Base-by-base conservation (phyloP, 768 basidiomycete species). In the Suillus fuscotomentosus region DNA sequence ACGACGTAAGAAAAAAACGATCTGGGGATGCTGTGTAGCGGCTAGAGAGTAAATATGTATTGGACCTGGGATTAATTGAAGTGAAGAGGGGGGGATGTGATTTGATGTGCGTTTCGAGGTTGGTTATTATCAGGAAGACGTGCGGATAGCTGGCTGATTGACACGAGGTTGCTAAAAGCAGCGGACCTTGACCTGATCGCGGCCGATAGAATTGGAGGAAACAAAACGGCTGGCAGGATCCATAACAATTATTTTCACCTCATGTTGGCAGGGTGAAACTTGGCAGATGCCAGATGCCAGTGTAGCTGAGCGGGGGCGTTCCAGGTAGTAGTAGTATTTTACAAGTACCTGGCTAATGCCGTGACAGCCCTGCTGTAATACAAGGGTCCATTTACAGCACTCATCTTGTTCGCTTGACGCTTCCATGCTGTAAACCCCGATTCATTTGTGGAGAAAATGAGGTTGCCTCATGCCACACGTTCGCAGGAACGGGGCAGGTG, bases 121-220 rank as follows among this genome's bases (percentile, higher is more conserved):
- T 31, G 31, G 27, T 69, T 73, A 76, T 76, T 77, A 76, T 76
- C 75, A 76, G 72, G 65, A 66, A 65, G 67, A 64, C 50, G 65
- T 61, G 66, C 57, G 67, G 64, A 57, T 59, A 68, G 62, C 68
- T 73, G 74, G 68, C 74, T 69, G 61, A 20, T 70, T 54, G 69
- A 77, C 75, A 76, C 74, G 75, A 76, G 75, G 75, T 71, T 64
- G 73, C 71, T 73, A 71, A 76, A 77, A 64, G 66, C 47, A 73
- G 74, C 65, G 61, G 36, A 63, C 67, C 27, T 54, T 61, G 61
- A 67, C 64, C 34, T 55, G 66, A 71, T 66, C 67, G 54, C 66
- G 65, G 63, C 62, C 61, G 65, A 65, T 68, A 71, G 8, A 56
- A 39, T 17, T 39, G 38, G 39, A 56, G 38, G 38, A 68, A 68